Evolutionary conservation across 2,329 filamentous ascomycete genomes (phyloP).

Genomic region (Erysiphe pulchra): DNA sequence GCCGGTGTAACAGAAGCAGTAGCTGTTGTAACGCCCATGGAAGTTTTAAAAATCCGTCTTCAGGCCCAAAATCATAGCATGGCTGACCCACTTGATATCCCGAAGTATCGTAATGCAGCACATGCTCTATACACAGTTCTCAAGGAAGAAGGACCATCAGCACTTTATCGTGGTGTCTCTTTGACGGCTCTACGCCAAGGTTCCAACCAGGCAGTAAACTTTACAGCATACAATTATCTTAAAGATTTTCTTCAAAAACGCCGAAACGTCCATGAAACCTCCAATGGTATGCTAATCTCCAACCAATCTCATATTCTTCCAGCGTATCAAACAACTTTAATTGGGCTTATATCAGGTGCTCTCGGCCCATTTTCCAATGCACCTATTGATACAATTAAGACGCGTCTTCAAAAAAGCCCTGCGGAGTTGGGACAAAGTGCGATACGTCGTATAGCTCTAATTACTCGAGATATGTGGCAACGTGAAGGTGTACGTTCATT

Average conservation of each 20-base stretch:
- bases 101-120: constrained; percentile 91
- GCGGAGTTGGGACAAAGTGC: constrained; percentile 62
- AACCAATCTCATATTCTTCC: constrained; percentile 35
- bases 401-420: constrained; percentile 70
- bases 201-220: constrained; percentile 95
- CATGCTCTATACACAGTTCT: constrained; percentile 66
- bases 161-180: constrained; percentile 79
- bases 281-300: not conserved
- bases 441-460: constrained; percentile 48
- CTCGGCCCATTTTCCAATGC: constrained; percentile 94
- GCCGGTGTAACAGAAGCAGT: constrained; percentile 94
- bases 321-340: constrained; percentile 69
- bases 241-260: constrained; percentile 49
- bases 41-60: constrained; percentile 94
- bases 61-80: constrained; percentile 97
- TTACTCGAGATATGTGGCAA: constrained; percentile 61
- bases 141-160: constrained; percentile 67
- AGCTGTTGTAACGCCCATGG: constrained; percentile 91
- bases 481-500: constrained; percentile 77
- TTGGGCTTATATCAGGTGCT: constrained; percentile 68
- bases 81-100: constrained; percentile 84
- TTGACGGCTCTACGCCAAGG: constrained; percentile 86
- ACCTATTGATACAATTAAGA: constrained; percentile 98
- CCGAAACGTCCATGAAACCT: constrained; percentile 36
- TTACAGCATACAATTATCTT: constrained; percentile 90